phyloP scores from a whole-genome alignment of 306 rosid genomes.

The Castanea crenata region DNA sequence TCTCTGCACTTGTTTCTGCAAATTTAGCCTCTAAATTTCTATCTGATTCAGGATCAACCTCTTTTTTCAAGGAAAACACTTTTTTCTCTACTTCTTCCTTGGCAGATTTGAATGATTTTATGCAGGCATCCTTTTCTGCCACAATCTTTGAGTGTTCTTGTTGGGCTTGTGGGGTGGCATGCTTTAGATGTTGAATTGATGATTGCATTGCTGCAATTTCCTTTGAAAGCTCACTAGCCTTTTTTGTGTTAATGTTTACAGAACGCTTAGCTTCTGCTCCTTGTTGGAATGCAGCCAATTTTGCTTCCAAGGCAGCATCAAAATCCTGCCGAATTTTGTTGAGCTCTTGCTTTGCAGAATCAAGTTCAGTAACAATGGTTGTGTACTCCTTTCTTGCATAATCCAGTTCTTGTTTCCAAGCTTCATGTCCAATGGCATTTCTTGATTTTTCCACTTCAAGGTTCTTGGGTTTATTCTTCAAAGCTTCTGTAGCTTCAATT shows the following conservation, averaged over 20 bases:
- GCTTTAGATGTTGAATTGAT: constrained; percentile 51
- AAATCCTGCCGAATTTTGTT: constrained; percentile 72
- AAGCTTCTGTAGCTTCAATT: constrained; percentile 49
- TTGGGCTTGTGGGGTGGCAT: constrained; percentile 44
- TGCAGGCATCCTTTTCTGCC: constrained; percentile 40
- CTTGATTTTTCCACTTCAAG: constrained; percentile 41
- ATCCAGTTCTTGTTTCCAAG: constrained; percentile 67
- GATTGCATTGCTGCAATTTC: constrained; percentile 51
- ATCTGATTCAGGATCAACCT: constrained; percentile 42
- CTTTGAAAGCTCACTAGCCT: constrained; percentile 46
- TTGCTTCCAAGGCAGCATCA: constrained; percentile 76
- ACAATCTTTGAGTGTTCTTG: constrained; percentile 40
- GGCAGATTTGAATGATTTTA: constrained; percentile 28
- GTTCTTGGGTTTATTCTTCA: constrained; percentile 41
- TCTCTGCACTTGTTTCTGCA: constrained; percentile 47
- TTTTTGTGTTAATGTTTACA: constrained; percentile 52
- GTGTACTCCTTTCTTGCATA: constrained; percentile 54
- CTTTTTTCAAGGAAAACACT: constrained; percentile 43
- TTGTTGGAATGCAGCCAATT: constrained; percentile 61
- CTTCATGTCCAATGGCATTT: constrained; percentile 38
- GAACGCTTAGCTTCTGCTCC: constrained; percentile 80
- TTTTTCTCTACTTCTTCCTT: constrained; percentile 50
- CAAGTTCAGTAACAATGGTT: constrained; percentile 43
- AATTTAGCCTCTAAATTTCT: constrained; percentile 43
- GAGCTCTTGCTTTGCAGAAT: constrained; percentile 77